Conservation (phyloP, 2,329 filamentous ascomycete genomes). For the Cordyceps tenuipes region DNA sequence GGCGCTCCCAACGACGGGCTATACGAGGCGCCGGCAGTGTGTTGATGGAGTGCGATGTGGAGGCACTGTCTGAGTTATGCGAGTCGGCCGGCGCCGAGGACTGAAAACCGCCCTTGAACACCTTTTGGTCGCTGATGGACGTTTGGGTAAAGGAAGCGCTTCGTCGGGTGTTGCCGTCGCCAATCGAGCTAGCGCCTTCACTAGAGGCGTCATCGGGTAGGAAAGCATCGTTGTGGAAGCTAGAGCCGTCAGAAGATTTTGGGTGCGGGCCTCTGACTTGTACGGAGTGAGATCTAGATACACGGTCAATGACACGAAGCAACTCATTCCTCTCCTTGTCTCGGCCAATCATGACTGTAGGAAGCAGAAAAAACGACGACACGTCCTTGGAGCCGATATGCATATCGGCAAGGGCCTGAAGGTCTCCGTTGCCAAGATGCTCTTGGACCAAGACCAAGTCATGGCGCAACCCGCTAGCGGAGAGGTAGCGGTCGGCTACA, state of each 20-base stretch:
- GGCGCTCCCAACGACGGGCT: constrained; percentile 42
- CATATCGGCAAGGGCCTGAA: constrained; percentile 62
- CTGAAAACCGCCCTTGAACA: constrained; percentile 30
- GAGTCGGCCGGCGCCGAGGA: constrained; percentile 34
- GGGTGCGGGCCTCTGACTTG: constrained; percentile 33
- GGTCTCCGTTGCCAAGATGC: constrained; percentile 67
- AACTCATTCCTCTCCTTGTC: constrained; percentile 63
- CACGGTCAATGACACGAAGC: constrained; percentile 66
- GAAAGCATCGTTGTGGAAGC: constrained; percentile 41
- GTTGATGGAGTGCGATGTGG: constrained; percentile 35
- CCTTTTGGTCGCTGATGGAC: constrained; percentile 33
- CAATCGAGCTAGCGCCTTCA: constrained; percentile 50
- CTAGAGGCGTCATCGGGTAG: constrained; percentile 47
- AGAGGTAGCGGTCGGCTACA: constrained; percentile 82
- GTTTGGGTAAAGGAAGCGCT: constrained; percentile 42
- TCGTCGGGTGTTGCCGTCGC: constrained; percentile 37
- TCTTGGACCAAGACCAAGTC: constrained; percentile 69
- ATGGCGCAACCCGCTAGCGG: constrained; percentile 74
- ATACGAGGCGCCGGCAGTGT: constrained; percentile 25
- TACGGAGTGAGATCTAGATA: constrained; percentile 55
- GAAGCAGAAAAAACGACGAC: constrained; percentile 85
- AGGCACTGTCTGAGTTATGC: constrained; percentile 37
- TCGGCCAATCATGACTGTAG: constrained; percentile 72
- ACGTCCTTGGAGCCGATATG: constrained; percentile 76
- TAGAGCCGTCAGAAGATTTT: constrained; percentile 46